A percentile compares a stretch with the other conserved stretches of the same genome.
These are phyloP conservation scores for Xanthoparmelia taractica DNA, from an alignment of 495 filamentous ascomycete genomes.

Conservation along the genomic window DNA sequence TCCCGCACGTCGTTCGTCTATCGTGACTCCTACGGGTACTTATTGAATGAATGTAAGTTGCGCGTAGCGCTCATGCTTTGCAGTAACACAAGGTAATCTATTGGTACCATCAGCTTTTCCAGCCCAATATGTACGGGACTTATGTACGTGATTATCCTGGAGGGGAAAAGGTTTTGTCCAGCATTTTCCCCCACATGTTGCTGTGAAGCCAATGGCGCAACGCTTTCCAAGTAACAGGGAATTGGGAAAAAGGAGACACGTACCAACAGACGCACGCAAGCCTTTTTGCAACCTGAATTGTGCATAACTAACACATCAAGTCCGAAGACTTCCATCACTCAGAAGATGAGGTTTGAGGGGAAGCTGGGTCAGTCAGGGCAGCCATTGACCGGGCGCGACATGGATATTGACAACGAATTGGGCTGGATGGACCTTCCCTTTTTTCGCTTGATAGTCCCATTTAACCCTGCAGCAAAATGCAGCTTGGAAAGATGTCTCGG, in stretches of 20 bases:
- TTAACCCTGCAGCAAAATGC: background rate
- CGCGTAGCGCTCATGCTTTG: conserved; percentile 11
- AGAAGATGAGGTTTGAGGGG: background rate
- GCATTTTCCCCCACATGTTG: background rate
- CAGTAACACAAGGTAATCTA: conserved; percentile 4
- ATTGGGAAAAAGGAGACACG: background rate
- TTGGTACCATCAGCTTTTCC: background rate
- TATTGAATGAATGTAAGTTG: conserved; percentile 7
- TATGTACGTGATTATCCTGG: conserved; percentile 4
- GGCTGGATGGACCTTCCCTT: background rate
- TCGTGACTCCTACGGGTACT: background rate
- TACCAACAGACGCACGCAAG: background rate
- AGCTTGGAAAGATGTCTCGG: background rate
- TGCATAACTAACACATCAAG: background rate
- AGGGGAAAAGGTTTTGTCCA: background rate
- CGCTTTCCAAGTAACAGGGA: background rate
- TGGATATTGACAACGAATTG: background rate
- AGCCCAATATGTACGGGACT: conserved; percentile 5
- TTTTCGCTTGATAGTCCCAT: background rate
- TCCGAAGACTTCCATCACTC: background rate
- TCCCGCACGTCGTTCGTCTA: background rate
- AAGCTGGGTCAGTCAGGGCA: background rate
- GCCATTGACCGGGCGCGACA: background rate
- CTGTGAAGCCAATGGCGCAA: background rate
- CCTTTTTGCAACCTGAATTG: background rate